Evolutionary conservation across 345 rosid genomes (phyloP), one percentile per base, ranked within the genome.

Genomic region (Aethionema arabicum): DNA sequence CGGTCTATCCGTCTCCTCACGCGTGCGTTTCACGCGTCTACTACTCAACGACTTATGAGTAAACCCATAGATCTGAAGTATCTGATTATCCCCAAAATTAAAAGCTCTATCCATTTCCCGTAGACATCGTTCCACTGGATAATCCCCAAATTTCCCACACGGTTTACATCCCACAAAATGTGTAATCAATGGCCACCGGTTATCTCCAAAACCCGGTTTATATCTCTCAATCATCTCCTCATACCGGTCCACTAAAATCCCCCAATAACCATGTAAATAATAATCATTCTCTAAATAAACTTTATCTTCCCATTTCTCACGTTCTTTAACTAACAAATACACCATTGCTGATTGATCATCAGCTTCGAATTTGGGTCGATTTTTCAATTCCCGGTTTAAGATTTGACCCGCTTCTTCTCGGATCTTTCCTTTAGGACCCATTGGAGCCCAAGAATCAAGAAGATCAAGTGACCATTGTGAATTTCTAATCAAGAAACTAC

Each of bases 161-260:
- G 90, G 95, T 73, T 86, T 84, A 67, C 95, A 87, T 38, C 95
- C 95, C 56, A 84, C 88, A 11, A 87, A 87, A 71, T 87, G 90
- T 21, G 95, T 87, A 38, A 87, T 90, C 5, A 87, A 67, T 0
- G 95, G 95, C 95, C 91, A 87, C 0, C 95, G 67, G 53, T 78
- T 82, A 59, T 85, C 95, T 27, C 95, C 91, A 9, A 77, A 63
- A 32, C 87, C 91, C 0, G 86, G 85, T 61, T 71, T 85, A 62
- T 82, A 77, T 44, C 81, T 87, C 73, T 79, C 79, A 31, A 81
- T 83, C 88, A 81, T 85, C 57, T 81, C 85, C 80, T 87, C 95
- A 6, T 78, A 82, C 56, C 76, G 72, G 69, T 87, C 88, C 5
- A 85, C 91, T 77, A 85, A 75, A 65, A 79, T 78, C 55, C 85